Percentiles rank a stretch among this genome's conserved stretches.
phyloP scores from a whole-genome alignment of 768 basidiomycete genomes.

The Boletus reticuloceps region DNA sequence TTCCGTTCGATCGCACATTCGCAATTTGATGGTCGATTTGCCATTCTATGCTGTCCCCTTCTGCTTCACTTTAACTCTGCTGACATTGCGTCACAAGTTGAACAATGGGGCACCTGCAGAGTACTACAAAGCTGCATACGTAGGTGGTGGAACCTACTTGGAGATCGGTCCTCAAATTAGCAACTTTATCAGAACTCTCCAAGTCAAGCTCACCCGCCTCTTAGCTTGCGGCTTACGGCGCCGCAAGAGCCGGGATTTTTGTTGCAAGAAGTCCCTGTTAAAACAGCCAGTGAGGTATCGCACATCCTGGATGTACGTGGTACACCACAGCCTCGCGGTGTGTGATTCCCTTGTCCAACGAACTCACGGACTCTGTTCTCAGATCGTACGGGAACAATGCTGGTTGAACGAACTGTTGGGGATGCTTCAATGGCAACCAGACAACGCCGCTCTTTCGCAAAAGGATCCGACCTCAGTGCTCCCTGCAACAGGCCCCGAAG shows the following conservation, averaged over 20 bases:
- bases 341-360: neutral
- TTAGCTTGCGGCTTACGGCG: slow-evolving; percentile 61
- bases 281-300: slow-evolving; percentile 71
- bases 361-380: neutral
- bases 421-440: slow-evolving; percentile 60
- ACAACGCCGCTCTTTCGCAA: slow-evolving; percentile 23
- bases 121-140: slow-evolving; percentile 66
- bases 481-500: slow-evolving; percentile 25
- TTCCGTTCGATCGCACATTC: neutral
- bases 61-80: neutral
- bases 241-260: slow-evolving; percentile 78
- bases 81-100: slow-evolving; percentile 41
- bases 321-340: neutral
- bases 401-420: slow-evolving; percentile 77
- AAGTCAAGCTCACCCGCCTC: slow-evolving; percentile 61
- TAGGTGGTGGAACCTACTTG: slow-evolving; percentile 34
- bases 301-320: slow-evolving; percentile 65
- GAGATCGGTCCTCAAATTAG: neutral
- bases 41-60: no score
- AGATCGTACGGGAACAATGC: slow-evolving; percentile 73
- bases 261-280: slow-evolving; percentile 69
- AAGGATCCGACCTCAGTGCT: neutral
- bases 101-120: slow-evolving; percentile 54
- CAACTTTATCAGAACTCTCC: slow-evolving; percentile 53
- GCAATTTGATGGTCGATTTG: no score